Evolutionary conservation across 139 green algal species (phyloP).

Genomic region (Closterium sp.): DNA sequence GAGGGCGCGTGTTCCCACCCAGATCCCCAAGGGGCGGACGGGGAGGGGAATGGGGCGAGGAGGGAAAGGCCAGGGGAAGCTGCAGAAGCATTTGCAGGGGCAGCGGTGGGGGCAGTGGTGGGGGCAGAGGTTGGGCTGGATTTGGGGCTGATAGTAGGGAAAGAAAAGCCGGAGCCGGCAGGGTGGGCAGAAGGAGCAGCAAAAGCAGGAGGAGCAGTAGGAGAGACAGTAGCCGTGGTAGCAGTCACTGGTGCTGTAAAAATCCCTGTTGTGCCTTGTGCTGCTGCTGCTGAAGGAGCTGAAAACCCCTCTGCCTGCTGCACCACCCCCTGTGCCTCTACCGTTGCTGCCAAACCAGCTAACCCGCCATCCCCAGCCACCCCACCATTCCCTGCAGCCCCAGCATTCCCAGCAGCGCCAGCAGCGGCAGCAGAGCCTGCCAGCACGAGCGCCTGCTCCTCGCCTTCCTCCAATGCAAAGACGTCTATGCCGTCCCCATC

Average conservation of each 20-base stretch:
- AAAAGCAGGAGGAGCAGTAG: not conserved
- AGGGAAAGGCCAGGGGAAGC: not conserved
- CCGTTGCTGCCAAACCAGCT: not conserved
- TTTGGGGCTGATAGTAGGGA: not conserved
- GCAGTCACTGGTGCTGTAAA: not conserved
- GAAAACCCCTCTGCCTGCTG: not conserved
- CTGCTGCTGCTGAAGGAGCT: not conserved
- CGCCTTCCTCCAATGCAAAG: not conserved
- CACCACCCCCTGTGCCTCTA: not conserved
- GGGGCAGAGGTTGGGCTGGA: no score
- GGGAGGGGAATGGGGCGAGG: not conserved
- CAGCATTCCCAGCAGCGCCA: not conserved
- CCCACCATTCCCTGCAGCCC: not conserved
- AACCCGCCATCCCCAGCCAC: no score
- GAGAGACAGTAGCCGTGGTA: not conserved
- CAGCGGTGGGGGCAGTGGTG: not conserved
- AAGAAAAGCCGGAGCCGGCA: not conserved
- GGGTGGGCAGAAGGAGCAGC: not conserved
- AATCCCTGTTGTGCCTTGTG: no score
- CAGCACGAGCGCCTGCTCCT: not conserved
- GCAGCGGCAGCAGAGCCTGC: not conserved
- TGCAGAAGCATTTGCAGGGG: not conserved
- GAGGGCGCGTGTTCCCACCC: not conserved
- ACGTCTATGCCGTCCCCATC: not conserved
- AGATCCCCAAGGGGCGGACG: not conserved